These are phyloP conservation scores for Boletus sp. DNA, from an alignment of 768 basidiomycete species.

Conservation along the genomic window DNA sequence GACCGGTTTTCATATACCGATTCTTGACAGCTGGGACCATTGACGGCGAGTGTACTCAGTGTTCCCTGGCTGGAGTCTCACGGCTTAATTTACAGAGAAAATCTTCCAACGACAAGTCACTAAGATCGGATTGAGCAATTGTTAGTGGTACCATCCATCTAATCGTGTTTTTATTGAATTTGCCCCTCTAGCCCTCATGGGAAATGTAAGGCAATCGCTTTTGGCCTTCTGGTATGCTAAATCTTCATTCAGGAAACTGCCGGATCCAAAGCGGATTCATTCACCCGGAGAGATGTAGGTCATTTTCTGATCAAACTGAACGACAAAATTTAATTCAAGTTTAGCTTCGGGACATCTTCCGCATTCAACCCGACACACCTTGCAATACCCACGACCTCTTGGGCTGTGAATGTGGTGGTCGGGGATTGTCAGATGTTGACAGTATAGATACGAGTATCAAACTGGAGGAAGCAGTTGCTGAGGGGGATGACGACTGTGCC, in stretches of 20 bases:
- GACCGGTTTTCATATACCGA: conserved; percentile 86
- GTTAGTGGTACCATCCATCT: conserved; percentile 43
- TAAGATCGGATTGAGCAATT: conserved; percentile 87
- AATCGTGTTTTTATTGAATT: conserved; percentile 8
- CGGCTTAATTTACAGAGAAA: conserved; percentile 55
- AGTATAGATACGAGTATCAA: conserved; percentile 5
- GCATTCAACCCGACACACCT: conserved; percentile 70
- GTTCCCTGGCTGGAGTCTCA: not conserved
- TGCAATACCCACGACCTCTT: conserved; percentile 95
- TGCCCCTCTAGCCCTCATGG: conserved; percentile 59
- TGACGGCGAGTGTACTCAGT: conserved; percentile 55
- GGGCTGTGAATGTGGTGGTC: conserved; percentile 65
- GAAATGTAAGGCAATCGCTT: conserved; percentile 44
- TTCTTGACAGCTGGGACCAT: conserved; percentile 87
- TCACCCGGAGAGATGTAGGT: conserved; percentile 80
- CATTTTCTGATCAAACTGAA: not conserved
- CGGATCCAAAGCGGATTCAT: conserved; percentile 76
- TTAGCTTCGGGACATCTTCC: conserved; percentile 91
- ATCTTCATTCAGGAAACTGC: conserved; percentile 36
- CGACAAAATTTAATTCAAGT: not conserved
- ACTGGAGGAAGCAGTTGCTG: conserved; percentile 27
- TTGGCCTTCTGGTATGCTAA: conserved; percentile 5
- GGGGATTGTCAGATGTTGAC: not conserved
- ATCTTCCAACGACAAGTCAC: conserved; percentile 94
- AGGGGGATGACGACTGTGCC: conserved; percentile 29